Evolutionary conservation across 108 stramenopile genomes (phyloP).

Genomic region (Cyclostephanos tholiformis): DNA sequence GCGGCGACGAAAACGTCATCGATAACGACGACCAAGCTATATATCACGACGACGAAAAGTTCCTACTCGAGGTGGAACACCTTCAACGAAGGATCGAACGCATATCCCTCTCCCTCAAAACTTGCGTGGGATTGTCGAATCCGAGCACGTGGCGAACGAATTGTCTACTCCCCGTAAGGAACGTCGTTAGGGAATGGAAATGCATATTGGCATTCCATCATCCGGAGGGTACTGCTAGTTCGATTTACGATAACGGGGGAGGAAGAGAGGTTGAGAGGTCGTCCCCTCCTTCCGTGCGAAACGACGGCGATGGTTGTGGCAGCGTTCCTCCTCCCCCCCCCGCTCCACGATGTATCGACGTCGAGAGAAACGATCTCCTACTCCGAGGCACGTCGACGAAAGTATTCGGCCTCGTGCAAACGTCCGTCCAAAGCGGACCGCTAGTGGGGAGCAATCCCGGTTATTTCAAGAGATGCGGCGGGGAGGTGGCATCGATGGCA

Average conservation of each 20-base stretch:
- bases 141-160: conserved; percentile 63
- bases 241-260: not conserved
- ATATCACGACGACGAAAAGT: conserved; percentile 3
- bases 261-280: conserved; percentile 7
- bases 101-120: conserved; percentile 54
- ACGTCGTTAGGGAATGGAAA: conserved; percentile 74
- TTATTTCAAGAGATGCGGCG: conserved; percentile 84
- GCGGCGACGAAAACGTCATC: no score
- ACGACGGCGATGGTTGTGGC: conserved; percentile 10
- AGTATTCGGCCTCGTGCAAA: conserved; percentile 68
- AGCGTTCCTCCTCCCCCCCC: no score
- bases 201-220: conserved; percentile 56
- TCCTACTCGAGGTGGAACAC: conserved; percentile 54
- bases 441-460: conserved; percentile 78
- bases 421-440: conserved; percentile 73
- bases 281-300: not conserved
- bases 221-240: not conserved
- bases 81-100: conserved; percentile 55
- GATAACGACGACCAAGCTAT: not conserved
- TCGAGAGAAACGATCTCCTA: conserved; percentile 7
- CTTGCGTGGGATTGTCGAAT: conserved; percentile 43
- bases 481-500: conserved; percentile 62
- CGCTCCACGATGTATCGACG: conserved; percentile 18
- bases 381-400: conserved; percentile 37
- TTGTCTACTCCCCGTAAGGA: conserved; percentile 61